phyloP scores from a whole-genome alignment of 148 eudicot genomes.

The Diospyros kaki region DNA sequence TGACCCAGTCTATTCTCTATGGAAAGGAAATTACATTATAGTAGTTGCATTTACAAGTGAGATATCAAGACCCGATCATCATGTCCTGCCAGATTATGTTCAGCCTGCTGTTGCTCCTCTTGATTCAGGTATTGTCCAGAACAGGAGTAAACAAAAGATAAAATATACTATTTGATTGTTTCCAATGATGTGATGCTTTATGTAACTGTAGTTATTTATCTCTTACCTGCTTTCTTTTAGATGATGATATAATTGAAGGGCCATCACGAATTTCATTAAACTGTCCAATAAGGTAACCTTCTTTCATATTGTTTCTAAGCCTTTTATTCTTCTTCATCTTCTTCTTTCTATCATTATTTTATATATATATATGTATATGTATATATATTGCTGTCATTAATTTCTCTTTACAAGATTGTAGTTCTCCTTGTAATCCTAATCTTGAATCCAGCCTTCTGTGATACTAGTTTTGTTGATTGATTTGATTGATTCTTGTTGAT shows the following conservation, averaged over 20 bases:
- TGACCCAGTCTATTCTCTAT: constrained; percentile 21
- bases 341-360: neutral
- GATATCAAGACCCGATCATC: constrained; percentile 32
- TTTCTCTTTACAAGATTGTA: too few relatives aligned
- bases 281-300: constrained; percentile 82
- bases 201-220: constrained; percentile 4
- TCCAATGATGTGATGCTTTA: neutral
- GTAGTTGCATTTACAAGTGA: constrained; percentile 60
- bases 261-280: constrained; percentile 74
- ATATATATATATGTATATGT: neutral
- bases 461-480: neutral
- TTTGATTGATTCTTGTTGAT: neutral
- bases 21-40: constrained; percentile 57
- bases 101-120: constrained; percentile 47
- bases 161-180: neutral
- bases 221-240: constrained; percentile 32
- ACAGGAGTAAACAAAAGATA: neutral
- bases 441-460: neutral
- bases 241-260: constrained; percentile 81
- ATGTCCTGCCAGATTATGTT: constrained; percentile 59
- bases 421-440: neutral
- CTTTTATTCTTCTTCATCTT: neutral
- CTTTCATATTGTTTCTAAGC: neutral
- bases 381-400: too few relatives aligned
- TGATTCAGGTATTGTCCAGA: constrained; percentile 49